These are phyloP conservation scores for Thielaviopsis populi DNA, from an alignment of 2,329 filamentous ascomycete genomes.

Conservation along the genomic window DNA sequence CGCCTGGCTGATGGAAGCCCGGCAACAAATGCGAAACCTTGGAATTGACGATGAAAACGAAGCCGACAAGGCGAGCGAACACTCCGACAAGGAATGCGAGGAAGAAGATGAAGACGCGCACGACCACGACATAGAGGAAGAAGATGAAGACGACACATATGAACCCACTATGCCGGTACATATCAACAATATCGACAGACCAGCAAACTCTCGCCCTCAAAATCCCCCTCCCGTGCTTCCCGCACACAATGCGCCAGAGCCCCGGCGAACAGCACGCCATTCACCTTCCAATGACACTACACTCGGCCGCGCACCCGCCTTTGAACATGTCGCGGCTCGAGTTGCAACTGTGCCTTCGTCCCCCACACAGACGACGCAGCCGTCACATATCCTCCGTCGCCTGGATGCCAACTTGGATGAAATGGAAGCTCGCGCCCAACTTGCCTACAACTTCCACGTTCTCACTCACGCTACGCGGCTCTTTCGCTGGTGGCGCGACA, in stretches of 20 bases:
- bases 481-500: constrained; percentile 16
- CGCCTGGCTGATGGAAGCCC: constrained; percentile 12
- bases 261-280: background rate
- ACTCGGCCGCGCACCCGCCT: background rate
- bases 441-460: constrained; percentile 5
- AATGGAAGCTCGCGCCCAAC: constrained; percentile 14
- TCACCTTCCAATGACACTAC: background rate
- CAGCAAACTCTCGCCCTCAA: background rate
- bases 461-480: constrained; percentile 8
- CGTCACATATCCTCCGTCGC: constrained; percentile 15
- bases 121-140: constrained; percentile 1
- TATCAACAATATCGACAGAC: background rate
- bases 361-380: constrained; percentile 15
- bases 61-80: background rate
- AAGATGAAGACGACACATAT: constrained; percentile 9
- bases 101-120: constrained; percentile 9
- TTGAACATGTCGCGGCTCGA: constrained; percentile 8
- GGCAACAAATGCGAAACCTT: constrained; percentile 13
- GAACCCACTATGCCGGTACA: constrained; percentile 13
- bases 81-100: background rate
- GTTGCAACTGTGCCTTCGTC: constrained; percentile 7
- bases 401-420: constrained; percentile 11
- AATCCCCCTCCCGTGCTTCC: background rate
- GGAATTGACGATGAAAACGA: constrained; percentile 12
- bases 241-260: background rate